These are phyloP conservation scores for Malus hybrid DNA, from an alignment of 331 rosid species.

Conservation along the genomic window DNA sequence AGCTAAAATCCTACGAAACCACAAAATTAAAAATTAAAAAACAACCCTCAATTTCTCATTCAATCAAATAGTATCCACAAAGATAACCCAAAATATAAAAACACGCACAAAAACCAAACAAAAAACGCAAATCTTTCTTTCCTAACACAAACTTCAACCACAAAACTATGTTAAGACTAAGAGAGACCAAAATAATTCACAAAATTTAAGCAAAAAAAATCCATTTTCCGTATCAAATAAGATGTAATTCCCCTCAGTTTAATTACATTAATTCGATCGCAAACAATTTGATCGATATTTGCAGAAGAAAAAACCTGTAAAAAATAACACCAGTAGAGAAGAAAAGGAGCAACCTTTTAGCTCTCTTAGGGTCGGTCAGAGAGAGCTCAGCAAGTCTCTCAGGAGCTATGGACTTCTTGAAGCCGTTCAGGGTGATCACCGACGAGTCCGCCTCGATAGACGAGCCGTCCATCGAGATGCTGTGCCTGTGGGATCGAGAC, in stretches of 20 bases:
- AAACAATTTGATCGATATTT: not conserved
- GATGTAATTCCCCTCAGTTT: no score
- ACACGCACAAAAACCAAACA: not conserved
- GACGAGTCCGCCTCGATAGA: slow-evolving; percentile 59
- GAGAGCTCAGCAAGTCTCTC: slow-evolving; percentile 93
- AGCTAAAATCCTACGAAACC: slow-evolving; percentile 63
- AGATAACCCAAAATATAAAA: not conserved
- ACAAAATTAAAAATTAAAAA: not conserved
- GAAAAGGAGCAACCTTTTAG: slow-evolving; percentile 46
- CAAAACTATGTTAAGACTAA: no score
- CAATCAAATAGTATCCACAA: not conserved
- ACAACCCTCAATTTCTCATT: not conserved
- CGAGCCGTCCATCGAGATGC: slow-evolving; percentile 82
- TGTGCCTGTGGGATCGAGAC: slow-evolving; percentile 49
- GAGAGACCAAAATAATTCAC: no score
- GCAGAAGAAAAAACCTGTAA: not conserved
- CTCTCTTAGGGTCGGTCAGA: slow-evolving; percentile 87
- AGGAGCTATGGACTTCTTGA: slow-evolving; percentile 74
- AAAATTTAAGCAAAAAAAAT: no score
- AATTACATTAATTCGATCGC: not conserved
- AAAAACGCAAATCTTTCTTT: not conserved
- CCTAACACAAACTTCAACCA: not conserved
- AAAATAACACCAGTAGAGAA: not conserved
- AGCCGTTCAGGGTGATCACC: slow-evolving; percentile 28
- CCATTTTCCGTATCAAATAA: no score